Evolutionary conservation across 768 basidiomycete species (phyloP).

Genomic region (Lactarius vividus): DNA sequence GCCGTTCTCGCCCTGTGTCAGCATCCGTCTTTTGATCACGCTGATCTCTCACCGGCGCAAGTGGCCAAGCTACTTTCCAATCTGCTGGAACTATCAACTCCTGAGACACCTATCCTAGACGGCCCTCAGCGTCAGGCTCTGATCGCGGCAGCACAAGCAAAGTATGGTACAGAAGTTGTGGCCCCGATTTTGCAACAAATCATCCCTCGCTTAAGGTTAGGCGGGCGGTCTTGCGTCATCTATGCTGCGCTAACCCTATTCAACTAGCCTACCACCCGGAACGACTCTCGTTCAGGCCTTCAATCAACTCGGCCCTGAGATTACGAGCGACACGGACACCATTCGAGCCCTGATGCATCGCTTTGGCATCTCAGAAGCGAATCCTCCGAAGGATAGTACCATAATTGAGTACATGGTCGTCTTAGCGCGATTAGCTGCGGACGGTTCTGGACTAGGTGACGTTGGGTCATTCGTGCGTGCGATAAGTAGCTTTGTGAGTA

Average conservation of each 20-base stretch:
- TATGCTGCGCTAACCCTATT: constrained; percentile 21
- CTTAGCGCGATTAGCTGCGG: constrained; percentile 64
- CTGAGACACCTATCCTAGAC: constrained; percentile 70
- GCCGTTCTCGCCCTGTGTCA: constrained; percentile 74
- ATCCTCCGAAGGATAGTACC: constrained; percentile 68
- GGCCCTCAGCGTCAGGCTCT: constrained; percentile 70
- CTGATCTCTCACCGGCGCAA: constrained; percentile 71
- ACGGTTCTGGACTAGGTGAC: constrained; percentile 72
- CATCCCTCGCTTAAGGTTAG: constrained; percentile 69
- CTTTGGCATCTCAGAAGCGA: constrained; percentile 70
- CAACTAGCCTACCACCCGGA: constrained; percentile 56
- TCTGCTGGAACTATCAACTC: constrained; percentile 66
- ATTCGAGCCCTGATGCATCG: constrained; percentile 66
- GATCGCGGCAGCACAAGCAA: constrained; percentile 70
- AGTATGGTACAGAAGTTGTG: constrained; percentile 76
- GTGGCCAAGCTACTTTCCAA: constrained; percentile 79
- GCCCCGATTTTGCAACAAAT: constrained; percentile 72
- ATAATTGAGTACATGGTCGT: constrained; percentile 69
- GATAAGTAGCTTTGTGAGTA: constrained; percentile 69
- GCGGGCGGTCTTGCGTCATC: constrained; percentile 29
- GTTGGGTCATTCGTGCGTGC: constrained; percentile 71
- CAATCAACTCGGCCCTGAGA: constrained; percentile 75
- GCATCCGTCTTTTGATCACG: constrained; percentile 78
- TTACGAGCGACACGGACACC: constrained; percentile 70
- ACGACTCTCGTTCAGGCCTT: constrained; percentile 73